Conservation (phyloP, 495 filamentous ascomycete species). For the Podospora pseudocomata region DNA sequence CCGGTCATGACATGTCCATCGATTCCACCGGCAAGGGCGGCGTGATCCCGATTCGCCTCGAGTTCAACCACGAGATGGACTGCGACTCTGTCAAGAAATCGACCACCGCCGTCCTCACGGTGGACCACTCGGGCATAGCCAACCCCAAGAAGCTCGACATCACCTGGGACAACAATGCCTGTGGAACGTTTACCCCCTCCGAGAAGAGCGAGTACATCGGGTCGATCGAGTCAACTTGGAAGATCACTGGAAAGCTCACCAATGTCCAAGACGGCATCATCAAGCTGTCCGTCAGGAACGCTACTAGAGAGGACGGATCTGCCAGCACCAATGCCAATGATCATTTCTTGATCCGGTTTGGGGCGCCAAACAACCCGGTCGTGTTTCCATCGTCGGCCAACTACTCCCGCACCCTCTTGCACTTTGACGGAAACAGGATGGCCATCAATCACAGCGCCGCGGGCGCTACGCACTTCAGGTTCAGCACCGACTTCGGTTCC, state of each 20-base stretch:
- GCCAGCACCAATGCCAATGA: constrained; percentile 49
- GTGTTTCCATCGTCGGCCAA: constrained; percentile 57
- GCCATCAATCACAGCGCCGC: constrained; percentile 58
- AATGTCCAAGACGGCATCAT: constrained; percentile 61
- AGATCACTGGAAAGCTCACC: constrained; percentile 48
- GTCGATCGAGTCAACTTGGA: constrained; percentile 54
- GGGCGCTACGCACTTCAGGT: constrained; percentile 63
- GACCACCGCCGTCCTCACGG: constrained; percentile 33
- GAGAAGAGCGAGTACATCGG: constrained; percentile 31
- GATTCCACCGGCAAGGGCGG: constrained; percentile 43
- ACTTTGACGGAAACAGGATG: constrained; percentile 32
- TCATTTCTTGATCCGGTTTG: constrained; percentile 52
- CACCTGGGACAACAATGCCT: constrained; percentile 27
- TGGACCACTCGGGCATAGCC: not conserved
- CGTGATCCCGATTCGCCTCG: constrained; percentile 44
- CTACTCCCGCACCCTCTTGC: constrained; percentile 53
- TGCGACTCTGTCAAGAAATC: constrained; percentile 52
- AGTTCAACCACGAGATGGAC: constrained; percentile 62
- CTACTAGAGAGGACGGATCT: constrained; percentile 30
- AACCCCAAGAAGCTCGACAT: constrained; percentile 49
- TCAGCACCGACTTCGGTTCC: constrained; percentile 59
- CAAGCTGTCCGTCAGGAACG: constrained; percentile 57
- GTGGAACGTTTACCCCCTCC: constrained; percentile 25
- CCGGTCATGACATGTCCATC: constrained; percentile 61
- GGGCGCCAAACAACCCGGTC: constrained; percentile 50